Conservation (phyloP, 2,329 filamentous ascomycete species). For the Penicillium sp. region DNA sequence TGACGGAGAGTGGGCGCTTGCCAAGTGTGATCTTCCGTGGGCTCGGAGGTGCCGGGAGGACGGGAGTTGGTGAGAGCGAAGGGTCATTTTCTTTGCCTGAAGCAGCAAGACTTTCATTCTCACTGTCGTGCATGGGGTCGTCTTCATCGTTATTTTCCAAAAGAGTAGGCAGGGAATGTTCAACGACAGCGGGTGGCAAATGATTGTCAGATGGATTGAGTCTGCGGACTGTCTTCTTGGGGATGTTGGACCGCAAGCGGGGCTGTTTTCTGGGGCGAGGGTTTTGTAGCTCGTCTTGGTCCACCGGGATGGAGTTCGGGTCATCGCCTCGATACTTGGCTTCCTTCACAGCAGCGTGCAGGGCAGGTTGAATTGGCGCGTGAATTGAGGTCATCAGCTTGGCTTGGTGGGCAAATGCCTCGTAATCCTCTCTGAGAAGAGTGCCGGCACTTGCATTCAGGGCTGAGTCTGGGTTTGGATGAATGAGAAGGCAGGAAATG, state of each 20-base stretch:
- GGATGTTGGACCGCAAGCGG: conserved; percentile 14
- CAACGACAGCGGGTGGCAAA: background rate
- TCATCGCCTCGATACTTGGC: conserved; percentile 61
- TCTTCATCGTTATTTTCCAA: conserved; percentile 12
- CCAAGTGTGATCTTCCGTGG: conserved; percentile 42
- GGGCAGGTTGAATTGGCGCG: conserved; percentile 54
- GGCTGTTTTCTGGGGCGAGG: conserved; percentile 24
- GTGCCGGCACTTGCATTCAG: conserved; percentile 64
- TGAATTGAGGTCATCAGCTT: conserved; percentile 66
- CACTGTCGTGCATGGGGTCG: conserved; percentile 23
- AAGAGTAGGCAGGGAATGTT: conserved; percentile 1
- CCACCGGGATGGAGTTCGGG: conserved; percentile 31
- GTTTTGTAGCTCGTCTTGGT: conserved; percentile 27
- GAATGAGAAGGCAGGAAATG: conserved; percentile 65
- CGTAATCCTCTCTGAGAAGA: conserved; percentile 62
- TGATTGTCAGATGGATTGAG: conserved; percentile 2
- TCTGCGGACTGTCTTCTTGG: conserved; percentile 19
- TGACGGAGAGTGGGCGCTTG: conserved; percentile 51
- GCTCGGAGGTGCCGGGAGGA: conserved; percentile 41
- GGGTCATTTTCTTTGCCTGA: conserved; percentile 56
- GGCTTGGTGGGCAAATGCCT: conserved; percentile 60
- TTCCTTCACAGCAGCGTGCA: conserved; percentile 53
- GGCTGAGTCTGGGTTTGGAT: conserved; percentile 67
- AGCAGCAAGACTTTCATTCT: conserved; percentile 32
- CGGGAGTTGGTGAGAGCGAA: conserved; percentile 44